Evolutionary conservation across 2,329 filamentous ascomycete genomes (phyloP).

Genomic region (Paramyrothecium sp.): DNA sequence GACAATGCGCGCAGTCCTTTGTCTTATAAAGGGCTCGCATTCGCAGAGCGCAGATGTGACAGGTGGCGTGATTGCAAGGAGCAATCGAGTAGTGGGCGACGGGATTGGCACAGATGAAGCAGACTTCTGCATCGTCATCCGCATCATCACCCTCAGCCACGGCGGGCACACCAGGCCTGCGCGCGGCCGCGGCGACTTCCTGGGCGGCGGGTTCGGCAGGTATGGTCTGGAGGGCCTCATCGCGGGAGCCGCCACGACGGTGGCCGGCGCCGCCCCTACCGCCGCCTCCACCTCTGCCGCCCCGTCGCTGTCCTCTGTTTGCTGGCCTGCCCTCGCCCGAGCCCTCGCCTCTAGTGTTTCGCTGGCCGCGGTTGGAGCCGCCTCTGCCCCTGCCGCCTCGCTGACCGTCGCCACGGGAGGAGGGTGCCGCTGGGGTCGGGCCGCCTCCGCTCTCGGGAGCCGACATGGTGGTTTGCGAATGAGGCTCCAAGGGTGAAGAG

Average conservation of each 20-base stretch:
- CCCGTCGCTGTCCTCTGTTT: slow-evolving; percentile 43
- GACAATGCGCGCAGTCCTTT: slow-evolving; percentile 93
- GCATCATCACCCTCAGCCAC: slow-evolving; percentile 29
- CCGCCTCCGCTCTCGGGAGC: background rate
- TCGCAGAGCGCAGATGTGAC: slow-evolving; percentile 90
- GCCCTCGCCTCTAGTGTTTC: slow-evolving; percentile 4
- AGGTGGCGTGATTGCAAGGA: slow-evolving; percentile 94
- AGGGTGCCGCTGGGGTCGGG: background rate
- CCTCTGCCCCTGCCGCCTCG: slow-evolving; percentile 9
- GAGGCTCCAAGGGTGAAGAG: background rate
- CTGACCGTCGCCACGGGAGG: slow-evolving; percentile 4
- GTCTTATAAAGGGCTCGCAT: slow-evolving; percentile 94
- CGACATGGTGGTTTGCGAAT: background rate
- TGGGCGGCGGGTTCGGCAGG: slow-evolving; percentile 27
- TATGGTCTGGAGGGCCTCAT: slow-evolving; percentile 10
- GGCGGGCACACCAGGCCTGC: slow-evolving; percentile 26
- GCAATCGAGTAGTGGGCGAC: slow-evolving; percentile 85
- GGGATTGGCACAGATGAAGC: slow-evolving; percentile 95
- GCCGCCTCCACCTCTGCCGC: slow-evolving; percentile 34
- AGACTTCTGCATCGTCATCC: slow-evolving; percentile 74
- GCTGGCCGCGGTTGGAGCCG: slow-evolving; percentile 3
- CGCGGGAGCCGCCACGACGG: slow-evolving; percentile 24
- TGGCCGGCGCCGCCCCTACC: slow-evolving; percentile 32
- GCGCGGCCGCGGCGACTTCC: slow-evolving; percentile 29
- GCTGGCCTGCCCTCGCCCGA: slow-evolving; percentile 31